Base-by-base conservation (phyloP, 169 alveolate species). In the Ichthyophthirius multifiliis region DNA sequence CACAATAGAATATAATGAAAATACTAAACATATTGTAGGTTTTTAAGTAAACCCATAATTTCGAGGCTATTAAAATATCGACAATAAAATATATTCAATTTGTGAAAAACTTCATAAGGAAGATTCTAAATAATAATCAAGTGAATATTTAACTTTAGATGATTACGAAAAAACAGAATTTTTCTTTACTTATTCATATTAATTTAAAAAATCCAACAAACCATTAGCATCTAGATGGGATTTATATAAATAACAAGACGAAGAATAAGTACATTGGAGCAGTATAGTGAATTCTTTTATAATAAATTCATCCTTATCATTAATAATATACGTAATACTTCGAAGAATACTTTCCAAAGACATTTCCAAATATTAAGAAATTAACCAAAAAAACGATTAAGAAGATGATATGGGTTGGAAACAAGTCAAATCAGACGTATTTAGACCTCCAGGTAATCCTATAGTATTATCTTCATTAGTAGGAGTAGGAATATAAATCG, bases 391-490 rank as follows among this genome's bases (percentile, higher is more conserved):
- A 15, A 27, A 1, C 1, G 13, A 10, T 27, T 34, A 55, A 27
- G 71, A 55, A 27, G 71, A 55, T 55, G 71, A 55, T 55, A 55
- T 55, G 71, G 71, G 71, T 55, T 55, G 71, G 71, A 55, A 55
- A 55, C 31, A 55, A 27, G 10, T 55, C 7, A 55, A 55, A 55
- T 55, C 71, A 2, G 71, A 55, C 31, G 71, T 55, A 5, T 55
- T 55, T 55, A 55, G 71, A 55, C 71, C 71, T 55, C 71, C 71
- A 12, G 71, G 71, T 55, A 55, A 55, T 27, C 71, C 71, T 18
- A 55, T 55, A 1, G 71, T 55, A 4, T 27, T 55, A 5, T 16
- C 71, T 1, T 55, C 71, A 27, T 27, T 55, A 39, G 39, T 55
- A 15, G 71, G 71, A 20, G 71, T 55, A 1, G 71, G 71, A 3